These are phyloP conservation scores for Ophiostoma novo-ulmi DNA, from an alignment of 2,329 filamentous ascomycete genomes.

Conservation along the genomic window DNA sequence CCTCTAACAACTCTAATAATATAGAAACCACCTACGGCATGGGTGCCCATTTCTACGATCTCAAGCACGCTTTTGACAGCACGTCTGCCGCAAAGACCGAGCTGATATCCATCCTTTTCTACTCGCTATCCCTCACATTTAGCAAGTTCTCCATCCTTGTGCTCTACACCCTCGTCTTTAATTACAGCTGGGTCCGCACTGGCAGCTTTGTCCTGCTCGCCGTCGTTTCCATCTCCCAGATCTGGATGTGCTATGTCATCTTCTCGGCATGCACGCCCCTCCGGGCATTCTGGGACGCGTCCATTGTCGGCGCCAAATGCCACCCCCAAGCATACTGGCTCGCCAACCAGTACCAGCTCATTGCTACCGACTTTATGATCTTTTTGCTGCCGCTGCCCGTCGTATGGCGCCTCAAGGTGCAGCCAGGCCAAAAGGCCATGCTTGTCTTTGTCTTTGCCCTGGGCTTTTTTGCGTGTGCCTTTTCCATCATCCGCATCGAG, in stretches of 20 bases:
- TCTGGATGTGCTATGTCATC: background rate
- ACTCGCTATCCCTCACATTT: background rate
- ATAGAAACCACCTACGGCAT: background rate
- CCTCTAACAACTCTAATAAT: background rate
- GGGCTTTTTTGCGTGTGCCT: background rate
- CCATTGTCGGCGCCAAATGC: slow-evolving; percentile 18
- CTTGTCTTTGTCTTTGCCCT: background rate
- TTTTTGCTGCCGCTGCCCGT: background rate
- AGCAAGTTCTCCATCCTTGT: slow-evolving; percentile 29
- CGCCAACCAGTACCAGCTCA: slow-evolving; percentile 25
- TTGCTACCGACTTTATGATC: slow-evolving; percentile 59
- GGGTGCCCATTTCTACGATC: background rate
- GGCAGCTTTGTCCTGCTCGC: slow-evolving; percentile 30
- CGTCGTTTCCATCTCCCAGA: slow-evolving; percentile 29
- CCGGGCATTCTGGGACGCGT: slow-evolving; percentile 31
- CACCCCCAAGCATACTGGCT: slow-evolving; percentile 24
- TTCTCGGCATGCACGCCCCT: background rate
- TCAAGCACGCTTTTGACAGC: background rate
- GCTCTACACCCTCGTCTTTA: slow-evolving; percentile 32
- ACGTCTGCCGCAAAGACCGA: background rate
- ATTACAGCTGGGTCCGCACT: slow-evolving; percentile 33
- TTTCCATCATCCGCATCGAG: background rate
- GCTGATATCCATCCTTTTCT: background rate
- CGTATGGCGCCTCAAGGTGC: background rate
- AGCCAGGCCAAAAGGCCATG: background rate